Evolutionary conservation across 2,329 filamentous ascomycete species (phyloP), one percentile per base, ranked within the genome.

Genomic region (Chaetomium globosum): DNA sequence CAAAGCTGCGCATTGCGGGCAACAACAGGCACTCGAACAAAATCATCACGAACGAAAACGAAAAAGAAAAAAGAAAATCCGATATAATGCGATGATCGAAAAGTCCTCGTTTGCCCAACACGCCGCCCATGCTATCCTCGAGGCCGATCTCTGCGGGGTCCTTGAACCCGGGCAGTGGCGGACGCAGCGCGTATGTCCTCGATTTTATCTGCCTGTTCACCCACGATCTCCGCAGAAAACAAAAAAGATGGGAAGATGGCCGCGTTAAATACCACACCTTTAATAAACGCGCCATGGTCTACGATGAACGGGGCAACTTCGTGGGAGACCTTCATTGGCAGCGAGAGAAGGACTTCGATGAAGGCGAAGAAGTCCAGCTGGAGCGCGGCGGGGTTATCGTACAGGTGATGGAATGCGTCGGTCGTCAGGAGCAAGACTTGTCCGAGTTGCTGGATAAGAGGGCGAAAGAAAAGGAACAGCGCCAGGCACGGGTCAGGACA

Each of bases 181-280:
- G 87, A 71, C 87, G 85, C 71, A 89, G 88, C 23, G 92, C 93
- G 1, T 82, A 85, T 0, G 92, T 97, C 48, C 81, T 90, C 73
- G 92, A 96, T 73, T 96, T 89, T 76, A 84, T 86, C 67, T 97
- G 93, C 75, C 87, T 97, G 4, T 97, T 91, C 77, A 96, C 93
- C 1, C 87, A 91, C 74, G 93, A 97, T 74, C 76, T 96, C 51
- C 87, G 88, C 59, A 87, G 91, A 63, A 97, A 97, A 79, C 88
- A 92, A 71, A 97, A 97, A 76, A 83, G 91, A 67, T 97, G 93
- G 93, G 92, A 96, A 73, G 93, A 97, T 88, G 93, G 94, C 43
- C 87, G 87, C 59, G 85, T 97, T 67, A 90, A 89, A 69, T 96
- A 89, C 69, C 93, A 97, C 74, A 89, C 90, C 0, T 97, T 96